A percentile compares a stretch with the other conserved stretches of the same genome.
These are phyloP conservation scores for Peziza echinospora DNA, from an alignment of 495 filamentous ascomycete species.

Conservation along the genomic window DNA sequence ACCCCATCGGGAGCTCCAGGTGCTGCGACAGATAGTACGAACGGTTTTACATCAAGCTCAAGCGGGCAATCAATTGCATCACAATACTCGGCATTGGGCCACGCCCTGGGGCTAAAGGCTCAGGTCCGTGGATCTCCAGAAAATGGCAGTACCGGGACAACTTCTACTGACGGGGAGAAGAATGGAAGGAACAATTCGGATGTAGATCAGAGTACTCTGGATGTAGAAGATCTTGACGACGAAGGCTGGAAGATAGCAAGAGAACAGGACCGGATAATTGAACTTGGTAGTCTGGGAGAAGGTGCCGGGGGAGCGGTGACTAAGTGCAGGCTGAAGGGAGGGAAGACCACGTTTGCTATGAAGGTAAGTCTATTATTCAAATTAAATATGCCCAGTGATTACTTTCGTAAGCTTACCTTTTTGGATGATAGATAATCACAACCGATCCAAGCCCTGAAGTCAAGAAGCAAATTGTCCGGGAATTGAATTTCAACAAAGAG, in stretches of 20 bases:
- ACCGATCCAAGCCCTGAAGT: constrained; percentile 94
- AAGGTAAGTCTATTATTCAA: too few species aligned
- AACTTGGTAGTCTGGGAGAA: constrained; percentile 79
- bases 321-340: constrained; percentile 63
- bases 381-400: constrained; percentile 1
- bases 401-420: not conserved
- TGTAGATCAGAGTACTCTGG: constrained; percentile 27
- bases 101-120: constrained; percentile 18
- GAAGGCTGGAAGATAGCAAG: constrained; percentile 86
- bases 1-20: constrained; percentile 7
- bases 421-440: constrained; percentile 57
- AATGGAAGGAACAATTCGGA: constrained; percentile 14
- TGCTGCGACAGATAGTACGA: not conserved
- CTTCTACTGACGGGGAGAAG: constrained; percentile 7
- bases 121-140: constrained; percentile 18
- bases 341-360: constrained; percentile 84
- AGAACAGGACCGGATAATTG: constrained; percentile 62
- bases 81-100: constrained; percentile 17
- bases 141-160: constrained; percentile 5
- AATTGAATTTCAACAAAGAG: constrained; percentile 91
- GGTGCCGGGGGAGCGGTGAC: constrained; percentile 93
- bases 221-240: constrained; percentile 87
- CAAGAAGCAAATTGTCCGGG: constrained; percentile 90
- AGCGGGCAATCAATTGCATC: constrained; percentile 9
- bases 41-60: constrained; percentile 1